Evolutionary conservation across 1,284 basidiomycete genomes (phyloP).

Genomic region (Schizophyllum commune): DNA sequence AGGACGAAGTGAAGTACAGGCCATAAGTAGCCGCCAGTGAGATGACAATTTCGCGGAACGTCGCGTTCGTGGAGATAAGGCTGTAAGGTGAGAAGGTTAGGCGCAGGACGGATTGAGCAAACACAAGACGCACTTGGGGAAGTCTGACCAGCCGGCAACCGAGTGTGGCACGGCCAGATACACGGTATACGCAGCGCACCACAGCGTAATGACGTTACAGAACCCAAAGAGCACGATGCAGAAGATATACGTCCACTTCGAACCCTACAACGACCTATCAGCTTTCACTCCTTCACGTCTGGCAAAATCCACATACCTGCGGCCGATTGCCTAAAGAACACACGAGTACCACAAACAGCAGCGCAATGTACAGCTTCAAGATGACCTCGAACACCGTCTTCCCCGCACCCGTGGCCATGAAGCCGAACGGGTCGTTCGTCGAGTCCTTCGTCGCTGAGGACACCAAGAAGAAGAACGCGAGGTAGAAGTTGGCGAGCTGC

Average conservation of each 20-base stretch:
- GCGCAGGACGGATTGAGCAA: slow-evolving; percentile 9
- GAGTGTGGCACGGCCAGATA: slow-evolving; percentile 78
- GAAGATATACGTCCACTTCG: slow-evolving; percentile 76
- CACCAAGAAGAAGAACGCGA: slow-evolving; percentile 67
- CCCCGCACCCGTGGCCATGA: slow-evolving; percentile 65
- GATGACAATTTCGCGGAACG: slow-evolving; percentile 76
- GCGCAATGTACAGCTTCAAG: slow-evolving; percentile 73
- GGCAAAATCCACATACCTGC: slow-evolving; percentile 35
- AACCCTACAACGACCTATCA: slow-evolving; percentile 39
- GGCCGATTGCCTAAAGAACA: slow-evolving; percentile 85
- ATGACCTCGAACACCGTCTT: slow-evolving; percentile 74
- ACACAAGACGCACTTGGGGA: slow-evolving; percentile 43
- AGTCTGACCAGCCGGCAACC: slow-evolving; percentile 62
- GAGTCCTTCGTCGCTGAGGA: slow-evolving; percentile 51
- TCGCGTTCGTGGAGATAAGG: slow-evolving; percentile 53
- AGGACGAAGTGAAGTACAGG: slow-evolving; percentile 78
- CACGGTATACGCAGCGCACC: slow-evolving; percentile 85
- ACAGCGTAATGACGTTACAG: slow-evolving; percentile 73
- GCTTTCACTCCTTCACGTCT: slow-evolving; percentile 2
- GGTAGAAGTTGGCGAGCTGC: slow-evolving; percentile 74
- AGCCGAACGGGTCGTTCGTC: slow-evolving; percentile 68
- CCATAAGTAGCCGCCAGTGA: slow-evolving; percentile 83
- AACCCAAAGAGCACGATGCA: slow-evolving; percentile 70
- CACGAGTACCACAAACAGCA: slow-evolving; percentile 68
- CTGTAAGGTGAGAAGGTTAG: slow-evolving; percentile 23